A percentile compares a stretch with the other conserved stretches of the same genome.
These are phyloP conservation scores for Pseudogymnoascus sp. DNA, from an alignment of 2,329 filamentous ascomycete genomes.

Conservation along the genomic window DNA sequence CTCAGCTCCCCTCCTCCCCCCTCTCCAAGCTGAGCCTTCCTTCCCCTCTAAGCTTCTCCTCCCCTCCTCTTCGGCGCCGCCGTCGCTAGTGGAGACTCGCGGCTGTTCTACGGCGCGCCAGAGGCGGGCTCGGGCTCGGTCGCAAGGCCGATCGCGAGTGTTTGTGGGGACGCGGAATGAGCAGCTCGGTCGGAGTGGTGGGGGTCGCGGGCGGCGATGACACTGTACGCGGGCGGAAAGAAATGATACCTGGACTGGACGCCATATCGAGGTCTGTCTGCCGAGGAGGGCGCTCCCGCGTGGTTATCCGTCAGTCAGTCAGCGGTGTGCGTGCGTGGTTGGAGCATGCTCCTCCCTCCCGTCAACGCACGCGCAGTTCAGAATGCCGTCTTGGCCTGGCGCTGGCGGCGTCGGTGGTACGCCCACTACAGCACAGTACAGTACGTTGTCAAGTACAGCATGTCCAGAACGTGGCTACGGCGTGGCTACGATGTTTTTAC, in stretches of 20 bases:
- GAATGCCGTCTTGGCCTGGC: background rate
- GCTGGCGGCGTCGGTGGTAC: background rate
- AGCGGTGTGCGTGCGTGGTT: background rate
- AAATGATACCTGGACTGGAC: background rate
- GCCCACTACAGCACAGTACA: too few relatives aligned
- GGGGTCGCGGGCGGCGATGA: background rate
- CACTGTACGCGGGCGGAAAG: background rate
- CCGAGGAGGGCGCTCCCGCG: background rate
- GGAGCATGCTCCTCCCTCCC: background rate
- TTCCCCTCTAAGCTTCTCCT: too few relatives aligned
- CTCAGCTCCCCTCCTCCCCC: too few relatives aligned
- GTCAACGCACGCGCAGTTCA: background rate
- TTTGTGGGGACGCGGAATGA: too few relatives aligned
- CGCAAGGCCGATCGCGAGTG: too few relatives aligned
- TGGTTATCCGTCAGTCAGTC: too few relatives aligned
- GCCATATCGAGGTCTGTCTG: background rate
- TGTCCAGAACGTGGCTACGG: too few relatives aligned
- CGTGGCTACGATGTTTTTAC: background rate
- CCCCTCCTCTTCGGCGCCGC: background rate
- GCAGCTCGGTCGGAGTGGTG: background rate
- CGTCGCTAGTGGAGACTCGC: background rate
- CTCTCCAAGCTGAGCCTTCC: too few relatives aligned
- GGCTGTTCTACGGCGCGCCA: background rate
- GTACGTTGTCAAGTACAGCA: background rate
- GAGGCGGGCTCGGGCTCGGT: background rate